A percentile compares a stretch with the other conserved stretches of the same genome.
These are phyloP conservation scores for Geotrichum cucujoidarum DNA, from an alignment of 1,139 yeast species.

Conservation along the genomic window DNA sequence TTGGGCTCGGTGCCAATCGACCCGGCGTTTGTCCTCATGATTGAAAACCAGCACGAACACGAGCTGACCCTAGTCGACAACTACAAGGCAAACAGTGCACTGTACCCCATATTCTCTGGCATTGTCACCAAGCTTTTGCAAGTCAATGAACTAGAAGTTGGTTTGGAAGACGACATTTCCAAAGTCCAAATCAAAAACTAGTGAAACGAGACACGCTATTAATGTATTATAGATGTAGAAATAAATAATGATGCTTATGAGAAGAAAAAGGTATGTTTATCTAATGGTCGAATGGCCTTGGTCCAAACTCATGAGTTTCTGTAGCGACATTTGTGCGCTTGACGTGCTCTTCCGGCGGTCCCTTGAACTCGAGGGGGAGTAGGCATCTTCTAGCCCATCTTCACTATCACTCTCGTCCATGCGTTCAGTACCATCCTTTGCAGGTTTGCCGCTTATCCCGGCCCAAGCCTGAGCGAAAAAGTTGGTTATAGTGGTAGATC, in stretches of 20 bases:
- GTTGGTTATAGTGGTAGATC: slow-evolving; percentile 4
- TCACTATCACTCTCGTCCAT: not conserved
- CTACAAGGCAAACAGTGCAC: slow-evolving; percentile 38
- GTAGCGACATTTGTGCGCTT: slow-evolving; percentile 14
- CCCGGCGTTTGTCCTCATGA: slow-evolving; percentile 79
- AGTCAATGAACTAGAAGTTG: not conserved
- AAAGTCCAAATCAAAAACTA: not conserved
- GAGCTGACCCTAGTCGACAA: slow-evolving; percentile 33
- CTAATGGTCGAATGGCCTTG: not conserved
- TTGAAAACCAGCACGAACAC: slow-evolving; percentile 46
- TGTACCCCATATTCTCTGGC: slow-evolving; percentile 45
- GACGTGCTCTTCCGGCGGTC: slow-evolving; percentile 11
- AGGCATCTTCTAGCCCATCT: slow-evolving; percentile 1
- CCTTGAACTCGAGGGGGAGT: not conserved
- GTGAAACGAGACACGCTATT: not conserved
- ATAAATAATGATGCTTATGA: not conserved
- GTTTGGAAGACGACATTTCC: slow-evolving; percentile 2
- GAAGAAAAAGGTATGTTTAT: not conserved
- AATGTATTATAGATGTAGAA: not conserved
- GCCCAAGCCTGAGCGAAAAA: slow-evolving; percentile 12
- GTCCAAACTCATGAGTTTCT: slow-evolving; percentile 10
- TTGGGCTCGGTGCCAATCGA: slow-evolving; percentile 90
- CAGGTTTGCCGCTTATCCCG: slow-evolving; percentile 5
- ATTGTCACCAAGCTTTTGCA: slow-evolving; percentile 42
- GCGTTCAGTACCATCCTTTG: not conserved